Percentiles rank a stretch among this genome's conserved stretches.
Conservation (phyloP, 2,329 filamentous ascomycete genomes). For the Phialophora verrucosa region DNA sequence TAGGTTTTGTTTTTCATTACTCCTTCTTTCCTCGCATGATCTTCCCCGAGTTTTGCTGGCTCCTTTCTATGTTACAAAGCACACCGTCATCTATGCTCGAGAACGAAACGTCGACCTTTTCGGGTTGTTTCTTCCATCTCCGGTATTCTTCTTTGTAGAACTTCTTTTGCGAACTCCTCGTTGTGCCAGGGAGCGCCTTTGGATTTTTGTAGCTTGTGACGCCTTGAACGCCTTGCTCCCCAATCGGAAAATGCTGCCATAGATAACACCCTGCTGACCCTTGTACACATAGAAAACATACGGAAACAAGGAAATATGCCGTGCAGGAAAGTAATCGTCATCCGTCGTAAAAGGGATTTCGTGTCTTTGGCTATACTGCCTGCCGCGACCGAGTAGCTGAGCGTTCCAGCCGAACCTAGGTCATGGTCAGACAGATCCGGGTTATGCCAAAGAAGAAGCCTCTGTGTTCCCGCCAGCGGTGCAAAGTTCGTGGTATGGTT, state of each 20-base stretch:
- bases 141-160: conserved; percentile 14
- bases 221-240: conserved; percentile 31
- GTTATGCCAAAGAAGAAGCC: conserved; percentile 5
- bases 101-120: background rate
- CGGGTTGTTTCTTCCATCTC: background rate
- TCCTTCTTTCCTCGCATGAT: conserved; percentile 13
- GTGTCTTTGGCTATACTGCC: conserved; percentile 8
- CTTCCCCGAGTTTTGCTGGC: conserved; percentile 19
- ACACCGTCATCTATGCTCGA: conserved; percentile 12
- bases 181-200: conserved; percentile 14
- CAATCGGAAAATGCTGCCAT: conserved; percentile 26
- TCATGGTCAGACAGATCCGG: background rate
- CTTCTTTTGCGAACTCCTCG: conserved; percentile 14
- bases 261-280: conserved; percentile 32
- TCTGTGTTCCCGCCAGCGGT: background rate
- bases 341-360: conserved; percentile 27
- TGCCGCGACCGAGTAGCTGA: background rate
- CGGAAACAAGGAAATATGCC: conserved; percentile 20
- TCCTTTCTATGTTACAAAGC: conserved; percentile 29
- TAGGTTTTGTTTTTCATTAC: conserved; percentile 20
- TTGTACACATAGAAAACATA: conserved; percentile 27
- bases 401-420: conserved; percentile 2
- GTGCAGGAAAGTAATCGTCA: conserved; percentile 29
- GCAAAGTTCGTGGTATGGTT: conserved; percentile 5
- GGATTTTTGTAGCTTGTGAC: conserved; percentile 17